Evolutionary conservation across 176 grass and related monocot genomes (phyloP), one percentile per base, ranked within the genome.

Genomic region (Otatea glauca): DNA sequence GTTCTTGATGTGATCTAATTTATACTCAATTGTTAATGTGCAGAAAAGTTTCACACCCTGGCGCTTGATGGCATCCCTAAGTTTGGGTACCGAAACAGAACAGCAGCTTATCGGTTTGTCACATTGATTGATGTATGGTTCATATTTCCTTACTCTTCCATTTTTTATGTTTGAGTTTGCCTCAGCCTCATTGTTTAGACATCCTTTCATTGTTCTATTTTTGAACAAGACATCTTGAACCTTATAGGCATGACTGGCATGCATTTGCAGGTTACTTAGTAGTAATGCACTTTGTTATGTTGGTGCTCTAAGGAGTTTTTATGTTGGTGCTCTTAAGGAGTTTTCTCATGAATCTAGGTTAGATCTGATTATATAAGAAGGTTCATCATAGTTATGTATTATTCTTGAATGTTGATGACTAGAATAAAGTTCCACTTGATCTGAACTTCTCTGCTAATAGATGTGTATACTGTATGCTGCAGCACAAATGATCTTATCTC

Each of bases 1-100:
- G 49, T 9, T 70, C 37, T 48, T 67, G 15, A 61, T 8, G 1
- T 84, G 14, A 87, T 65, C 24, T 59, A 59, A 68, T 29, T 63
- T 37, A 50, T 70, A 67, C 13, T 1, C 3, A 61, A 62, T 65
- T 72, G 4, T 39, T 90, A 11, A 29, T 85, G 17, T 72, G 74
- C 91, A 98, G 96, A 94, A 87, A 93, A 88, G 39, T 98, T 98
- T 73, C 96, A 96, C 78, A 98, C 93, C 45, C 78, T 98, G 51
- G 89, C 91, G 6, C 81, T 98, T 41, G 91, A 98, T 54, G 93
- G 93, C 47, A 72, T 98, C 29, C 96, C 96, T 32, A 98, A 89
- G 72, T 95, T 98, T 89, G 93, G 93, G 38, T 81, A 79, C 69
- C 76, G 75, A 48, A 98, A 98, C 83, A 83, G 93, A 88, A 95